Evolutionary conservation across 2,329 filamentous ascomycete species (phyloP).

Genomic region (Neofusicoccum sp.): DNA sequence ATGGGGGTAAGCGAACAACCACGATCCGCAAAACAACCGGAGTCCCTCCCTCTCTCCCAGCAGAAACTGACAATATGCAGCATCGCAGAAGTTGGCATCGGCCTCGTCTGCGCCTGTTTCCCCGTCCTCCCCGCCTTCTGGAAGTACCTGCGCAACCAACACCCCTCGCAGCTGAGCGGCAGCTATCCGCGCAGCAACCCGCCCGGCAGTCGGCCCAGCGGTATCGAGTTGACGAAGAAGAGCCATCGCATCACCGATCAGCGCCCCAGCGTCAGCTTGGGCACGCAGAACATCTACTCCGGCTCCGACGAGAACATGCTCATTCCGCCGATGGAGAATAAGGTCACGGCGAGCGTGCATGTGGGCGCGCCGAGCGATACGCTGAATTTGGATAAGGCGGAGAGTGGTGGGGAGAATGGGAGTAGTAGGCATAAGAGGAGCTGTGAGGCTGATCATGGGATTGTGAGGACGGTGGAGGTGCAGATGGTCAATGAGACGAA

Average conservation of each 20-base stretch:
- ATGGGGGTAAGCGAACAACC: conserved; percentile 33
- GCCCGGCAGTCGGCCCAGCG: neutral
- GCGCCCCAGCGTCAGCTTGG: neutral
- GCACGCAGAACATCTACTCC: neutral
- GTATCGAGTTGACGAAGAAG: conserved; percentile 3
- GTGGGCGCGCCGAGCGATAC: neutral
- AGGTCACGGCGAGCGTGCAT: neutral
- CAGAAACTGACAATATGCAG: neutral
- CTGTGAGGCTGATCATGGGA: neutral
- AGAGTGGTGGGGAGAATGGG: neutral
- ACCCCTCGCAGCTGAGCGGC: neutral
- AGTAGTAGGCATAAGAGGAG: neutral
- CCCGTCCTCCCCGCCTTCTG: conserved; percentile 13
- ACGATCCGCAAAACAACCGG: no score
- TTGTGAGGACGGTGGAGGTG: conserved; percentile 10
- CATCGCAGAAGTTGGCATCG: conserved; percentile 22
- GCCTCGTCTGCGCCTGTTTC: conserved; percentile 21
- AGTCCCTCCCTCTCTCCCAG: neutral
- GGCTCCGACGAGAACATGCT: conserved; percentile 9
- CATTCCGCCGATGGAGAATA: neutral
- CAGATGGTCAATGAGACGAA: conserved; percentile 8
- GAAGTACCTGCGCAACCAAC: conserved; percentile 9
- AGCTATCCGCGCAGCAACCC: neutral
- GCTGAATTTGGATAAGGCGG: neutral
- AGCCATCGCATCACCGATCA: neutral